Percentiles rank a stretch among this genome's conserved stretches.
These are phyloP conservation scores for Sanghuangporus weigelae DNA, from an alignment of 1,284 basidiomycete species.

Conservation along the genomic window DNA sequence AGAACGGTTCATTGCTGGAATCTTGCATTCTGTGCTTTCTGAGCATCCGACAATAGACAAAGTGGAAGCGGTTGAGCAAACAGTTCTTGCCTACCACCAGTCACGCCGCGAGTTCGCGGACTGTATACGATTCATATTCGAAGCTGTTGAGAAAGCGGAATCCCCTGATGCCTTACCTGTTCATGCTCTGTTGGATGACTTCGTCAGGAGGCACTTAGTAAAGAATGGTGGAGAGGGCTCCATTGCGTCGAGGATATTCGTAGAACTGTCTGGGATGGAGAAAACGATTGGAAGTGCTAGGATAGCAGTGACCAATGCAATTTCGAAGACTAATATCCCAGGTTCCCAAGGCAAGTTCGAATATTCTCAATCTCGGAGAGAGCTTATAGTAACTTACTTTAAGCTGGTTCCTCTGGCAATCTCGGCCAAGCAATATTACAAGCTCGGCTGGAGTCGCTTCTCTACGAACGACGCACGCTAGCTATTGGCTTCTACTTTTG, in stretches of 20 bases:
- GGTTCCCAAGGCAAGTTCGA: slow-evolving; percentile 56
- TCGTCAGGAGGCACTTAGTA: slow-evolving; percentile 49
- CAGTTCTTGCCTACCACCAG: slow-evolving; percentile 62
- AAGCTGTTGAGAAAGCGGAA: slow-evolving; percentile 37
- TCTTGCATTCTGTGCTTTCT: slow-evolving; percentile 61
- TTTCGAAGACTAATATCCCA: slow-evolving; percentile 52
- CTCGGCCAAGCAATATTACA: slow-evolving; percentile 63
- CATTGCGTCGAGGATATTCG: slow-evolving; percentile 54
- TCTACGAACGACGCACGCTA: slow-evolving; percentile 65
- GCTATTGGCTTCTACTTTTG: slow-evolving; percentile 58
- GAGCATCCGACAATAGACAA: slow-evolving; percentile 58
- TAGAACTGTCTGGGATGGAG: slow-evolving; percentile 56
- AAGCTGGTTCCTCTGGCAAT: slow-evolving; percentile 34
- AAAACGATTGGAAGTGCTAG: slow-evolving; percentile 48
- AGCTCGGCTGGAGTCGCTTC: slow-evolving; percentile 64
- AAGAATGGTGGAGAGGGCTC: slow-evolving; percentile 31
- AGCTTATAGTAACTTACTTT: not conserved
- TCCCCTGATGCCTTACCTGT: slow-evolving; percentile 36
- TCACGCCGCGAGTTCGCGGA: slow-evolving; percentile 63
- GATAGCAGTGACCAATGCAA: slow-evolving; percentile 53
- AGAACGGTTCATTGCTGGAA: slow-evolving; percentile 65
- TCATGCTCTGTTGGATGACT: slow-evolving; percentile 45
- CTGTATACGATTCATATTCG: slow-evolving; percentile 52
- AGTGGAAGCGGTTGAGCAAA: slow-evolving; percentile 53
- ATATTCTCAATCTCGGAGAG: not conserved